Evolutionary conservation across 1,284 basidiomycete species (phyloP), one percentile per base, ranked within the genome.

Genomic region (Irpex sp.): DNA sequence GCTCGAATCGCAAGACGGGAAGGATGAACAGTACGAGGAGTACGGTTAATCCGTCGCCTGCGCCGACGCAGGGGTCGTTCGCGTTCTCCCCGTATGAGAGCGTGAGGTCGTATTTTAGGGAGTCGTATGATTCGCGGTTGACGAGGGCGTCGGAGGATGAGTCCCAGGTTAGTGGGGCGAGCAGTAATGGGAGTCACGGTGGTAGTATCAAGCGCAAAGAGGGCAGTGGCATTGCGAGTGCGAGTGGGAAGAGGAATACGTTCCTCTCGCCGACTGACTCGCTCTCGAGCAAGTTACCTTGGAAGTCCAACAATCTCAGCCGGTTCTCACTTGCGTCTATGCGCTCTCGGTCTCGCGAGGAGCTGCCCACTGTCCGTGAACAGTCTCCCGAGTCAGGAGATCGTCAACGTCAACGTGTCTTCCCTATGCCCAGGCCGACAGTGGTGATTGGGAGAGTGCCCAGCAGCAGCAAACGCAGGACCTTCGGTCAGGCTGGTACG

Each of bases 341-440:
- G 3, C 59, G 59, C 43, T 39, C 9, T 5, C 37, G 49, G 5
- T 47, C 55, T 1, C 53, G 13, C 31, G 43, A 37, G 13, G 59
- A 61, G 46, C 60, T 65, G 31, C 39, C 60, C 17, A 61, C 63
- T 21, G 63, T 62, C 8, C 63, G 58, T 21, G 63, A 64, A 51
- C 21, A 19, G 19, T 59, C 59, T 37, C 61, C 60, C 17, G 53
- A 46, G 13, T 21, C n/a, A 50, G 49, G 49, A 31, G 17, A 36
- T 51, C 53, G 6, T 43, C 39, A 43, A 15, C 39, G 26, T 4
- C 26, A 26, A 8, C 11, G 15, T 5, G 5, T 15, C 8, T 33
- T 21, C 17, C 36, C 53, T 7, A 26, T n/a, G 36, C 33, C 46
- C 3, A 31, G 7, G 26, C 26, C 26, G 3, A 26, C 33, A 6